Percentiles rank a stretch among this genome's conserved stretches.
phyloP scores from a whole-genome alignment of 192 early-diverging fungal species.

The Backusella luteola region DNA sequence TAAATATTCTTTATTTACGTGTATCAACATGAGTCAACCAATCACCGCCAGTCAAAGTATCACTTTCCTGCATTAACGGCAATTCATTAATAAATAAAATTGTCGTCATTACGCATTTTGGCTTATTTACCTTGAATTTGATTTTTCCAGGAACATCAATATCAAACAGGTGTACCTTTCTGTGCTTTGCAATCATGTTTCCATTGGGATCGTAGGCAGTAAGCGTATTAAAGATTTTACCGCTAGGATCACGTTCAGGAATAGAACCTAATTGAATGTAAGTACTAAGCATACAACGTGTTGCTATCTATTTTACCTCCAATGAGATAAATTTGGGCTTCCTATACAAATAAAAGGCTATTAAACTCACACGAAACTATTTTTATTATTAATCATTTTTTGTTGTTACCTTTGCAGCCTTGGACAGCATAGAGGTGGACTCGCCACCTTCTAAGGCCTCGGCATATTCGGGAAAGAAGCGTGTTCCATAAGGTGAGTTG shows the following conservation, averaged over 20 bases:
- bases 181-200: conserved; percentile 60
- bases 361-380: not conserved
- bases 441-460: conserved; percentile 75
- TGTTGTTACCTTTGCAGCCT: conserved; percentile 69
- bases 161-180: conserved; percentile 94
- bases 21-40: conserved; percentile 78
- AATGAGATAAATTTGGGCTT: conserved; percentile 83
- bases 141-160: conserved; percentile 95
- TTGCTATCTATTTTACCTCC: conserved; percentile 44
- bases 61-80: conserved; percentile 57
- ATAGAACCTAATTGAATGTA: conserved; percentile 61
- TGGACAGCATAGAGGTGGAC: conserved; percentile 68
- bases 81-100: not conserved
- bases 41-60: conserved; percentile 76
- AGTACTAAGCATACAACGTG: not conserved
- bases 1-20: conserved; percentile 28
- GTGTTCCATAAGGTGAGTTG: conserved; percentile 96
- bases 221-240: conserved; percentile 80
- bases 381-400: not conserved
- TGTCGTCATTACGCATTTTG: not conserved
- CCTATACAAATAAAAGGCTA: conserved; percentile 28
- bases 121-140: conserved; percentile 59
- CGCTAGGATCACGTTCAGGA: conserved; percentile 66
- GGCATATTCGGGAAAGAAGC: conserved; percentile 89
- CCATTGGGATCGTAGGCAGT: conserved; percentile 74